These are phyloP conservation scores for Fomitopsis pinicola DNA, from an alignment of 1,284 basidiomycete species.

Conservation along the genomic window DNA sequence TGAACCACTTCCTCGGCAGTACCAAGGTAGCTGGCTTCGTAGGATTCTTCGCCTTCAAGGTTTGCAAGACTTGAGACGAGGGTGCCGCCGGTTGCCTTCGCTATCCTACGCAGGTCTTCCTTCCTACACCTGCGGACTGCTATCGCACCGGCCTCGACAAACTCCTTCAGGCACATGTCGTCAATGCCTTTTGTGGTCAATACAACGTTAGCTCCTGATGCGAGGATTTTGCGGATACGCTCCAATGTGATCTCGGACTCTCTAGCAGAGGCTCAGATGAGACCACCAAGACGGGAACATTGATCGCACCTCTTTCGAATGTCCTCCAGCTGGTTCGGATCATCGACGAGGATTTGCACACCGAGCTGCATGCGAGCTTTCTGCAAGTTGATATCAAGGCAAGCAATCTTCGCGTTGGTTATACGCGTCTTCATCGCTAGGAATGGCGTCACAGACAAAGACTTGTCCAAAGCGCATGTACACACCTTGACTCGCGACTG, in stretches of 20 bases:
- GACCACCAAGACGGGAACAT: conserved; percentile 1
- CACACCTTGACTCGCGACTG: conserved; percentile 94
- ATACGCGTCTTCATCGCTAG: conserved; percentile 98
- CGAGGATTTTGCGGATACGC: conserved; percentile 94
- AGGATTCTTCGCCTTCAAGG: conserved; percentile 97
- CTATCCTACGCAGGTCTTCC: conserved; percentile 95
- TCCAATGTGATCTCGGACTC: conserved; percentile 97
- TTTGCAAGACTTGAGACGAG: conserved; percentile 93
- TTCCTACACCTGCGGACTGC: conserved; percentile 97
- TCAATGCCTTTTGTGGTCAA: conserved; percentile 99
- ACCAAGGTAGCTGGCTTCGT: conserved; percentile 88
- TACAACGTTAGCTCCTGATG: conserved; percentile 94
- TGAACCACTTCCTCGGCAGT: conserved; percentile 95
- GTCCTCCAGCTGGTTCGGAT: conserved; percentile 95
- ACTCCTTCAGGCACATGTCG: conserved; percentile 97
- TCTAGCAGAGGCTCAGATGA: conserved; percentile 35
- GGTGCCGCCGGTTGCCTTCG: conserved; percentile 95
- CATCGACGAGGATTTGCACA: conserved; percentile 96
- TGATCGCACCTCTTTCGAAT: conserved; percentile 80
- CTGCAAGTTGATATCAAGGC: conserved; percentile 97
- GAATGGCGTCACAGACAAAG: background rate
- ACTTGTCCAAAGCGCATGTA: background rate
- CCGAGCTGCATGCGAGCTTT: conserved; percentile 98
- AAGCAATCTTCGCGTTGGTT: conserved; percentile 93
- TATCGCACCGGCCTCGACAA: conserved; percentile 99